Conservation (phyloP, 2,329 filamentous ascomycete species). For the Conoideocrella luteorostrata region DNA sequence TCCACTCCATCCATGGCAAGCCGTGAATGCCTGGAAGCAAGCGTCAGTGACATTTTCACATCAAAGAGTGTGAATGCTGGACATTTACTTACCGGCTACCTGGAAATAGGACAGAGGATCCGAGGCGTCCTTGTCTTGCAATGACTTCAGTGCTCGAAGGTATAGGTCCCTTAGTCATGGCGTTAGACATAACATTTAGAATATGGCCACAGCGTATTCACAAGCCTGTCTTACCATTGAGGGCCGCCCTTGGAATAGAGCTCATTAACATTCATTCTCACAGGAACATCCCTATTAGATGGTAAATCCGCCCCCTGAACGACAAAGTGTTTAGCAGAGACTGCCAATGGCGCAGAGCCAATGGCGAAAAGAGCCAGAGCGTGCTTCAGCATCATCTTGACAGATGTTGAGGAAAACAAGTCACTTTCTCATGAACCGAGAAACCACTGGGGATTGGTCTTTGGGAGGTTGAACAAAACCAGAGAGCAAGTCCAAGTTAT, state of each 20-base stretch:
- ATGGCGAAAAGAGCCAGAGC: slow-evolving; percentile 20
- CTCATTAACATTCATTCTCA: slow-evolving; percentile 41
- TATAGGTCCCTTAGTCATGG: slow-evolving; percentile 38
- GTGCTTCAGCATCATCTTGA: slow-evolving; percentile 15
- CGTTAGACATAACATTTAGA: neutral
- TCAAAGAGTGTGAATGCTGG: neutral
- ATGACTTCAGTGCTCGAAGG: slow-evolving; percentile 36
- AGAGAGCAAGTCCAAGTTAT: neutral
- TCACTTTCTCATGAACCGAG: neutral
- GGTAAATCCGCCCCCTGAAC: slow-evolving; percentile 34
- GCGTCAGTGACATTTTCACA: too few species aligned
- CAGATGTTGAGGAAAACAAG: neutral
- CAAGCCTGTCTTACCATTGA: slow-evolving; percentile 31
- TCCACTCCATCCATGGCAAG: slow-evolving; percentile 36
- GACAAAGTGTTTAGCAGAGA: slow-evolving; percentile 20
- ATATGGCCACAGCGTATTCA: neutral
- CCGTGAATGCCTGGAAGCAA: slow-evolving; percentile 38
- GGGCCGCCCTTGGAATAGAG: slow-evolving; percentile 34
- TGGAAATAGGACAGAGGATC: slow-evolving; percentile 45
- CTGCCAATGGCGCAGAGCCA: slow-evolving; percentile 16
- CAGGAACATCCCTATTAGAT: slow-evolving; percentile 34
- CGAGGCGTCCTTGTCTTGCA: slow-evolving; percentile 34
- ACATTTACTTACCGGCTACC: slow-evolving; percentile 33
- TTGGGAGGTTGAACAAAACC: too few species aligned
- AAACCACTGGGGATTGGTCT: neutral